Base-by-base conservation (phyloP, 2,329 filamentous ascomycete genomes). In the Fusarium sulawesiense region DNA sequence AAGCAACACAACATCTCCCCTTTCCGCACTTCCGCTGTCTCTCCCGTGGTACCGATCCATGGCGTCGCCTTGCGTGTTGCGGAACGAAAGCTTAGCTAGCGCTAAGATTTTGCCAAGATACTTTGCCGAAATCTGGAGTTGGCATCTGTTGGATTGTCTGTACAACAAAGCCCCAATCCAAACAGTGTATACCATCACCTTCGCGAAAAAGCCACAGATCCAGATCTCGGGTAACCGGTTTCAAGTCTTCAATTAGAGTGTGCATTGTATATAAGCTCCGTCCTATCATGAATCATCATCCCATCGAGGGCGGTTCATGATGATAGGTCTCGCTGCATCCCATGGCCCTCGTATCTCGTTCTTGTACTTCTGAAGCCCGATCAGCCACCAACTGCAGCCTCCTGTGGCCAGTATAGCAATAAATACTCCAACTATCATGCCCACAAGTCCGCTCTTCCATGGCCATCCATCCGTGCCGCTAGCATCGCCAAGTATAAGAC, bases 331-430 rank as follows among this genome's bases (percentile, higher is more conserved):
- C 9, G 96, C 96, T 21, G 95, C 94, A 82, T 99, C 96, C 96
- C 96, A 99, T 2, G 96, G 96, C 45, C 96, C 96, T 76, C 94
- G 93, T 72, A 99, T 98, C 81, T 98, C 96, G 79, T 98, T 98
- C 85, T 99, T 99, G 82, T 98, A 99, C 82, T 97, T 95, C 81
- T 99, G 96, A 79, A 99, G 80, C 11, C 94, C 93, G 76, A 99
- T 98, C 68, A 99, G 82, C 94, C 96, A 98, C 95, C 94, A 98
- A 78, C 93, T 97, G 79, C 94, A 98, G 14, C 94, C 91, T 3
- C 95, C 96, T 89, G 98, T 97, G 4, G 90, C 90, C 56, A 97
- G 79, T 7, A 90, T 89, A 1, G 92, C 91, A 23, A 93, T 84
- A 12, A 95, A 76, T n/a, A 89, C 88, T 7, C 93, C 93, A 8